Conservation (phyloP, 2,329 filamentous ascomycete species). For the Trichocomaceae sp. region DNA sequence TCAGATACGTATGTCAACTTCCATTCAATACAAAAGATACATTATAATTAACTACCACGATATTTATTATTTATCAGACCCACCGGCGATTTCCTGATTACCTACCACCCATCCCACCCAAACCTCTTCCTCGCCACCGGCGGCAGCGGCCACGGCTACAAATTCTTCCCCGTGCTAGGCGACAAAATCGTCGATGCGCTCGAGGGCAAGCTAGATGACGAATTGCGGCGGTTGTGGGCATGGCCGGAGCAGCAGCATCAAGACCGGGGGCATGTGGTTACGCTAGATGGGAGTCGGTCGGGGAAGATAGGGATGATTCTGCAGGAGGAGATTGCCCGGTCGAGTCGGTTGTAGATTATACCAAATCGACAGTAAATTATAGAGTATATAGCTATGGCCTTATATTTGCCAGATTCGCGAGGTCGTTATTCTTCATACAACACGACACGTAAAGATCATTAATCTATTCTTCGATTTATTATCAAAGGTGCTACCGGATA, state of each 20-base stretch:
- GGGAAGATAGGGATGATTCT: conserved; percentile 22
- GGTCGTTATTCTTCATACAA: no score
- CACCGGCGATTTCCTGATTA: conserved; percentile 63
- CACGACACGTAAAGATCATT: no score
- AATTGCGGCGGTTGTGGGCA: conserved; percentile 38
- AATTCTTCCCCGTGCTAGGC: conserved; percentile 50
- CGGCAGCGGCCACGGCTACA: conserved; percentile 49
- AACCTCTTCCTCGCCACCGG: conserved; percentile 47
- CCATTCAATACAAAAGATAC: neutral
- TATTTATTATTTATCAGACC: conserved; percentile 27
- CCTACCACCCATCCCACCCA: conserved; percentile 57
- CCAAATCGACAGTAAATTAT: no score
- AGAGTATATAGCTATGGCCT: no score
- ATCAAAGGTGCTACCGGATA: no score
- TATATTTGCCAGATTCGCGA: no score
- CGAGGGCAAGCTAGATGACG: conserved; percentile 38
- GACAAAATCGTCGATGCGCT: conserved; percentile 45
- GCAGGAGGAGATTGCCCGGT: conserved; percentile 33
- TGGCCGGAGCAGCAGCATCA: conserved; percentile 27
- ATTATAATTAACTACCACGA: neutral
- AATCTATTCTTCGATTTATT: no score
- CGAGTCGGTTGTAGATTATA: conserved; percentile 6
- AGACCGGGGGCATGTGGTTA: neutral
- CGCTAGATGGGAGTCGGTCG: conserved; percentile 13
- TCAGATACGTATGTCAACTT: conserved; percentile 53